phyloP scores from a whole-genome alignment of 2,329 filamentous ascomycete genomes.

The Graphilbum fragrans region DNA sequence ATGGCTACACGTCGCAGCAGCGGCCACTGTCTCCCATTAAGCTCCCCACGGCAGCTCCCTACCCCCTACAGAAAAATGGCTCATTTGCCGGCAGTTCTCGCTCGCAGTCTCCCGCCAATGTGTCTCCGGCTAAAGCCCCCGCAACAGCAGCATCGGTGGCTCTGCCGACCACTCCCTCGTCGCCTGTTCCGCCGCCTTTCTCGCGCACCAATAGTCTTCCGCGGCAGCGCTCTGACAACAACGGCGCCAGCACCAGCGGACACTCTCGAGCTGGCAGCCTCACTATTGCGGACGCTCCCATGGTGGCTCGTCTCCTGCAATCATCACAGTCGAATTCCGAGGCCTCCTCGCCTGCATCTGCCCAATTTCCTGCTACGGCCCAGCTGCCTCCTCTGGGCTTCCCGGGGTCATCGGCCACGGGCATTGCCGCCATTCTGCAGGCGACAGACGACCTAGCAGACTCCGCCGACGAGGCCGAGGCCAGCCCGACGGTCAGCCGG shows the following conservation, averaged over 20 bases:
- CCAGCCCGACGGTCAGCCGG: constrained; percentile 12
- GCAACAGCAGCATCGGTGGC: neutral
- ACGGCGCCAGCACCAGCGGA: neutral
- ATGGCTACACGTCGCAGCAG: constrained; percentile 34
- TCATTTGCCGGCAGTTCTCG: constrained; percentile 1
- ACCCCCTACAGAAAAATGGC: constrained; percentile 1
- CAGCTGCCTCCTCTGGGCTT: neutral
- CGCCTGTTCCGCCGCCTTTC: constrained; percentile 4
- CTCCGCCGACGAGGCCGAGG: neutral
- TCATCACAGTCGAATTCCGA: constrained; percentile 6
- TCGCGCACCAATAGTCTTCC: neutral
- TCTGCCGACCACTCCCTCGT: constrained; percentile 5
- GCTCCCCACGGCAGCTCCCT: constrained; percentile 6
- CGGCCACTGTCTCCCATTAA: constrained; percentile 42
- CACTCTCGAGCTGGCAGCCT: constrained; percentile 30
- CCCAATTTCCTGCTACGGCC: neutral
- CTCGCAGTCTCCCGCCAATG: no score
- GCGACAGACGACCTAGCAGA: constrained; percentile 36
- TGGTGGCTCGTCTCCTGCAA: constrained; percentile 7
- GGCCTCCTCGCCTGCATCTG: constrained; percentile 4
- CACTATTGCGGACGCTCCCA: constrained; percentile 11
- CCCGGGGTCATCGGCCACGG: constrained; percentile 7
- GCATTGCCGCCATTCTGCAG: constrained; percentile 44
- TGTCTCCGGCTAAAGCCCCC: neutral
- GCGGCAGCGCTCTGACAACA: neutral